Evolutionary conservation across 2,329 filamentous ascomycete genomes (phyloP), one percentile per base, ranked within the genome.

Genomic region (Aspergillus flavus): DNA sequence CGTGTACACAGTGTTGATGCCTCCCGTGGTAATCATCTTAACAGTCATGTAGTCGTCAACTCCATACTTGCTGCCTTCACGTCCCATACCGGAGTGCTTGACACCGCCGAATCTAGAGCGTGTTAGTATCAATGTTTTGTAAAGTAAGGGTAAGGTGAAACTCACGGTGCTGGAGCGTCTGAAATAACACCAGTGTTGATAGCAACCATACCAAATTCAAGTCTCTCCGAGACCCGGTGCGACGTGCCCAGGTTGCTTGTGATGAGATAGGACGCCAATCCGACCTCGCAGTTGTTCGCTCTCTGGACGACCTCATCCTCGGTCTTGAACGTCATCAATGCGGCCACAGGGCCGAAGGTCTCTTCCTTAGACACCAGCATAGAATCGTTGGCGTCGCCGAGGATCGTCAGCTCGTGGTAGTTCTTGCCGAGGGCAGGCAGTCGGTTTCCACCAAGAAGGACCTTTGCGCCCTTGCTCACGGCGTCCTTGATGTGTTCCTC

Each of bases 291-390:
- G 43, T 82, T 79, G 77, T 98, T 98, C 2, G 94, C 94, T 66
- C 93, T 79, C 67, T 84, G 81, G 30, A 97, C 86, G 2, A 96
- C 94, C 72, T 97, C 93, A 28, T 90, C 88, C 78, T 97, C 94
- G 0, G 89, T 92, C 34, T 90, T 85, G 73, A 97, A 98, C 45
- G 87, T 85, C 81, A 96, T 96, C 9, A 97, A 78, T 0, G 91
- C 93, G 0, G 93, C 94, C 0, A 97, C 89, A 1, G 94, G 94
- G 0, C 94, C 94, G 75, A 98, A 98, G 0, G 93, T 97, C 82
- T 98, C 94, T 78, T 97, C 94, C 3, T 80, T 80, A 2, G 91
- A 88, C 67, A 97, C 86, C 63, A 85, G 84, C 94, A 97, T 97
- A 46, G 92, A 86, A 56, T 84, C 81, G 1, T 86, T 94, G 87